These are phyloP conservation scores for Talaromyces adpressus DNA, from an alignment of 495 filamentous ascomycete species.

Conservation along the genomic window DNA sequence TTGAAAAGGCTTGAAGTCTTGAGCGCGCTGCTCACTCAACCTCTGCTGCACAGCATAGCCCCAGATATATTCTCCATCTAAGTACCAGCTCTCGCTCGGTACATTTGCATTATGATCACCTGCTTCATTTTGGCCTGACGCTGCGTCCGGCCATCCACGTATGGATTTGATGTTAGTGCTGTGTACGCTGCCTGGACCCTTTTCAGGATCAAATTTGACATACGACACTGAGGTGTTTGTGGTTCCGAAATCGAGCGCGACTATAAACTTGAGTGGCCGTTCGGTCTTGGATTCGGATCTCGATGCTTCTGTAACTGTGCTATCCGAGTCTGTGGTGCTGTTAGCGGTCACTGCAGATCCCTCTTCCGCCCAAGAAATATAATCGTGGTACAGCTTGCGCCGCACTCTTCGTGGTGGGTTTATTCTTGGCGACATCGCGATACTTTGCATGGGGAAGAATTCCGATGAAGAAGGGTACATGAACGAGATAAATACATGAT, in stretches of 20 bases:
- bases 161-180: background rate
- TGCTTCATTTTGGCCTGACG: background rate
- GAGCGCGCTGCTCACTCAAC: background rate
- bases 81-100: slow-evolving; percentile 6
- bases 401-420: background rate
- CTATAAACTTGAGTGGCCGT: background rate
- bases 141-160: background rate
- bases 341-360: background rate
- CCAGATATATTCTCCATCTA: background rate
- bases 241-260: slow-evolving; percentile 1
- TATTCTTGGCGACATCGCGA: background rate
- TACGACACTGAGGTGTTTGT: background rate
- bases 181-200: background rate
- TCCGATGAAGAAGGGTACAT: background rate
- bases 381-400: background rate
- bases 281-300: background rate
- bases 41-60: background rate
- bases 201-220: background rate
- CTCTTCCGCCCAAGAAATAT: background rate
- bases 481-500: background rate
- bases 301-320: background rate
- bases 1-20: background rate
- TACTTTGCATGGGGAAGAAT: background rate
- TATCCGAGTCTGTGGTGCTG: background rate
- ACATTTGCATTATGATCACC: background rate